Evolutionary conservation across 768 basidiomycete species (phyloP), one percentile per base, ranked within the genome.

Genomic region (Phlebiopsis gigantea): DNA sequence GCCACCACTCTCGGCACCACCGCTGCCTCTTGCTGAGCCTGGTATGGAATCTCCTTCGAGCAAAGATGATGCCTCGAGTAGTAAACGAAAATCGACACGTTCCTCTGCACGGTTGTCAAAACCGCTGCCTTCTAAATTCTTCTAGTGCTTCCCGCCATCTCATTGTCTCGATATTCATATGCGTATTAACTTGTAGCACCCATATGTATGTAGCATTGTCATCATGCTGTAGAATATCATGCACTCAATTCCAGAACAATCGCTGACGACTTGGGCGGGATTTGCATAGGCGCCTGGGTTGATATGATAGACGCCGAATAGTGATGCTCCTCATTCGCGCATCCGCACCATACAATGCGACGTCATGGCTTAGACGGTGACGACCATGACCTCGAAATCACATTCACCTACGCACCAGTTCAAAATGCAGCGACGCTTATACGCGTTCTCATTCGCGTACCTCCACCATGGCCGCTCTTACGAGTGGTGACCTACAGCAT

Each of bases 81-180:
- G 19, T 49, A 61, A 41, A 31, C 59, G 55, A 42, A 55, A 53
- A 19, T 62, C 61, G 21, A 46, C 59, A 25, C 57, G 60, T 31
- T 62, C 47, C 45, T 61, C 65, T 5, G 62, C 52, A 42, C 62
- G 67, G 46, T 63, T 67, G 21, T 67, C 67, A 17, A 70, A 69
- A 50, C 68, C 61, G 22, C 43, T 68, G 30, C 66, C 69, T 5
- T 57, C 39, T 0, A 49, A 55, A 34, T 48, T 59, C 45, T 59
- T 69, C 31, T 58, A 41, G 57, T 41, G 21, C 17, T 19, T 29
- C n/a, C 2, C 19, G 30, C 25, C 10, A 19, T 8, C 15, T n/a
- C 46, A 30, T 29, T 5, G 4, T 31, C 26, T 41, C 8, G 22
- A 24, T 30, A 46, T 30, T 45, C 19, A 31, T 28, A 53, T 43